Evolutionary conservation across 371 early-diverging fungal species (phyloP).

Genomic region (Mortierella sp.): DNA sequence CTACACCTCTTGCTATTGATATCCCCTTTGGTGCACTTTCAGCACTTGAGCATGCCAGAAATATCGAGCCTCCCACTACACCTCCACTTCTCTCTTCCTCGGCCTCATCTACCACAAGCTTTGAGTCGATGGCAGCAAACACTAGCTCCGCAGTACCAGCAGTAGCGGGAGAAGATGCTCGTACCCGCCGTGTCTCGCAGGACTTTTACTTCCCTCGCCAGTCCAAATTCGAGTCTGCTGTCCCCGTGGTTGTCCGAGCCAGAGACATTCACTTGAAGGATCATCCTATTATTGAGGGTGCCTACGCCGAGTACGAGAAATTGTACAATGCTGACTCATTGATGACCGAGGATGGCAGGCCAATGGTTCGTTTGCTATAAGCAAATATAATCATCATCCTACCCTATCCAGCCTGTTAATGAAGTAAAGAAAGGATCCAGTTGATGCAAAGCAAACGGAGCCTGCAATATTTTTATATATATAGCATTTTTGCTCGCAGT

Average conservation of each 20-base stretch:
- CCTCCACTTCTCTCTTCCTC: slow-evolving; percentile 62
- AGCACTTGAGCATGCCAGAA: slow-evolving; percentile 20
- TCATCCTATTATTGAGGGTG: slow-evolving; percentile 28
- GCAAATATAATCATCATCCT: background rate
- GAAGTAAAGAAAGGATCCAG: background rate
- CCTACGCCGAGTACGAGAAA: slow-evolving; percentile 32
- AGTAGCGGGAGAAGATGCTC: background rate
- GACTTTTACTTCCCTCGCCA: slow-evolving; percentile 49
- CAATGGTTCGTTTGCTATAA: slow-evolving; percentile 51
- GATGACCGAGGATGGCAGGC: slow-evolving; percentile 41
- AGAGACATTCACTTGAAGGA: slow-evolving; percentile 42
- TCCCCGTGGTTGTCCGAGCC: slow-evolving; percentile 24
- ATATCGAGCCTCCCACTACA: slow-evolving; percentile 53
- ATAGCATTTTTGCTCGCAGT: too few relatives aligned
- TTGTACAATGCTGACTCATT: slow-evolving; percentile 46
- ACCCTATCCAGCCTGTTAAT: background rate
- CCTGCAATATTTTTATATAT: background rate
- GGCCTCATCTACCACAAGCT: slow-evolving; percentile 56
- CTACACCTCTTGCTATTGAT: slow-evolving; percentile 23
- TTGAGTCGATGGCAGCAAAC: slow-evolving; percentile 10
- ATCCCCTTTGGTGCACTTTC: slow-evolving; percentile 26
- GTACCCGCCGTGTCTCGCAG: slow-evolving; percentile 30
- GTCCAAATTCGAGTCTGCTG: slow-evolving; percentile 27
- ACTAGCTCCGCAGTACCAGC: background rate
- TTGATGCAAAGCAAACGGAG: background rate